These are phyloP conservation scores for Penicillium goetzii DNA, from an alignment of 495 filamentous ascomycete genomes.

Conservation along the genomic window DNA sequence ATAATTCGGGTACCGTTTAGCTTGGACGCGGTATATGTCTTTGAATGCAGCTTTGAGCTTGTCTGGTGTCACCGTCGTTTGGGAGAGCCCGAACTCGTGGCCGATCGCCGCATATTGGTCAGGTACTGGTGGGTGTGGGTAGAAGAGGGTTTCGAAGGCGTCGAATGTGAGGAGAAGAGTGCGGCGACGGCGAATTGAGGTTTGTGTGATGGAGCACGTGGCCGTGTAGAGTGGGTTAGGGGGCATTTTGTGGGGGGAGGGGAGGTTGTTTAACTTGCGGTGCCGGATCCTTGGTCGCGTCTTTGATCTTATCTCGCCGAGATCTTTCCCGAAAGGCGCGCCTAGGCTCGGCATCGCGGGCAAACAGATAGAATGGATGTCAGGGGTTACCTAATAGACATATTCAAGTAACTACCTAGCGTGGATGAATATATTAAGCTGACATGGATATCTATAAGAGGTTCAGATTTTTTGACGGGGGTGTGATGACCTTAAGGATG, in stretches of 20 bases:
- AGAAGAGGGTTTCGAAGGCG: conserved; percentile 77
- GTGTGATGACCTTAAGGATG: no score
- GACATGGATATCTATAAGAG: no score
- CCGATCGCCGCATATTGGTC: conserved; percentile 67
- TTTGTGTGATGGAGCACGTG: neutral
- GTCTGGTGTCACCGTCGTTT: conserved; percentile 33
- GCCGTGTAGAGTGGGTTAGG: conserved; percentile 1
- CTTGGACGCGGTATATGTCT: conserved; percentile 55
- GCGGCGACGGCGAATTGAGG: conserved; percentile 11
- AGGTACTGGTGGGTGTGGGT: conserved; percentile 60
- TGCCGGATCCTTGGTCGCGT: no score
- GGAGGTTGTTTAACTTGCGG: neutral
- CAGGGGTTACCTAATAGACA: no score
- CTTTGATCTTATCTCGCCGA: conserved; percentile 16
- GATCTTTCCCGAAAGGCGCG: neutral
- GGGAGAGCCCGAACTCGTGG: conserved; percentile 56
- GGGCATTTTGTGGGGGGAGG: conserved; percentile 7
- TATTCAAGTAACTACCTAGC: no score
- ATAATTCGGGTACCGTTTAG: conserved; percentile 64
- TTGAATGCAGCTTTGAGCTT: conserved; percentile 43
- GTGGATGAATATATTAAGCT: no score
- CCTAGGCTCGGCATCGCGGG: neutral
- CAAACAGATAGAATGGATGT: no score
- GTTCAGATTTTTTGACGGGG: no score
- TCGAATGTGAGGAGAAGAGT: conserved; percentile 72